Evolutionary conservation across 306 rosid genomes (phyloP), one percentile per base, ranked within the genome.

Genomic region (Parietaria judaica): DNA sequence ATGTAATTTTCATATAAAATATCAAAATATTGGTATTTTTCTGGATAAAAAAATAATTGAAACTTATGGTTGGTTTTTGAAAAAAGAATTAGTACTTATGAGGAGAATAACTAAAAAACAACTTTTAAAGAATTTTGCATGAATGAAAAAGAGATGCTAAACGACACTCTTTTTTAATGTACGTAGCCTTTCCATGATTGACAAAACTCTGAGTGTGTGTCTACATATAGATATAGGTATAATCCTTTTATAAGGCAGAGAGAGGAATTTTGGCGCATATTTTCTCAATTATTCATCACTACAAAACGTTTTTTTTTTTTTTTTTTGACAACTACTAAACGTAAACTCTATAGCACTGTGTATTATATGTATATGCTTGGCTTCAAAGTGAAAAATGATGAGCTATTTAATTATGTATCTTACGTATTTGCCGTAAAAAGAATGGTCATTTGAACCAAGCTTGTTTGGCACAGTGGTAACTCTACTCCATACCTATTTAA

Each of bases 121-220:
- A 49, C 68, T 15, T n/a, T 58, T 56, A 31, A 63, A 70, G 58
- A 46, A 59, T 45, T 38, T 56, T 41, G 66, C 65, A 14, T 44
- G 44, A 36, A 14, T 56, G 34, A 34, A 56, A 54, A 74, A 67
- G 31, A 64, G 34, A 49, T 47, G 71, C 63, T 62, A 51, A 61
- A 65, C 52, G 36, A 57, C 70, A 60, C 61, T 47, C 62, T 59
- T 70, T 6, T 49, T 49, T 49, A 4, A 3, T 46, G 13, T 41
- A 5, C 45, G 62, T 65, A 67, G 83, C 79, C 74, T 49, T 79
- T 85, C 86, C 72, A 70, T 76, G 75, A 65, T 76, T 76, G 77
- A 47, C 79, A 57, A 71, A 79, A 60, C 66, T 72, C 31, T 23
- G 31, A 23, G 31, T 23, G 31, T 23, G 31, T 23, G 31, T 23